phyloP scores from a whole-genome alignment of 768 basidiomycete species.

The Russula brevipes region DNA sequence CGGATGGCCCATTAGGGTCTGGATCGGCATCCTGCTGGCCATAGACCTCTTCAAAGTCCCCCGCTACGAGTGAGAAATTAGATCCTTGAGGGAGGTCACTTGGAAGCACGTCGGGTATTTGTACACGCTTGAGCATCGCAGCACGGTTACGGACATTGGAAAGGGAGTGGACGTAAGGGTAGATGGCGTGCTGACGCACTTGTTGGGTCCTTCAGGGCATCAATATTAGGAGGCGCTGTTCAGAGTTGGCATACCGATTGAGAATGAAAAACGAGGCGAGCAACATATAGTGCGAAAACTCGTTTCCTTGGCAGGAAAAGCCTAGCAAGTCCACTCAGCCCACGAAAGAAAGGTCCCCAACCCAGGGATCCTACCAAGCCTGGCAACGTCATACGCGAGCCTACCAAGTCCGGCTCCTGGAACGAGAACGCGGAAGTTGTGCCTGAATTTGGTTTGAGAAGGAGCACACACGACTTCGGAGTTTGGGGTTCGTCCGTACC shows the following conservation, averaged over 20 bases:
- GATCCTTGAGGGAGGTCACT: conserved; percentile 58
- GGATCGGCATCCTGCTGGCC: conserved; percentile 43
- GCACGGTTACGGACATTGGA: conserved; percentile 64
- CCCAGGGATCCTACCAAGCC: conserved; percentile 49
- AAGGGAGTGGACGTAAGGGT: conserved; percentile 90
- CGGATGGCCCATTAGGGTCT: conserved; percentile 56
- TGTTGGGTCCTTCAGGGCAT: conserved; percentile 47
- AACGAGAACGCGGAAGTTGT: conserved; percentile 67
- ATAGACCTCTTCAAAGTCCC: conserved; percentile 93
- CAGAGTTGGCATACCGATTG: conserved; percentile 56
- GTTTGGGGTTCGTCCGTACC: conserved; percentile 34
- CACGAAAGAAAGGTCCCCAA: not conserved
- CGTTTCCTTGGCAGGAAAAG: conserved; percentile 89
- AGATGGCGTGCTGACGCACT: conserved; percentile 66
- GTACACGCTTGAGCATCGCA: conserved; percentile 60
- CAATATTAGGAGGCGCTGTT: not conserved
- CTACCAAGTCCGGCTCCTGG: conserved; percentile 89
- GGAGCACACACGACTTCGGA: not conserved
- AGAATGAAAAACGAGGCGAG: conserved; percentile 83
- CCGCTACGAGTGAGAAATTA: conserved; percentile 82
- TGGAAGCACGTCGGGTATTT: conserved; percentile 81
- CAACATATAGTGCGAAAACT: conserved; percentile 95
- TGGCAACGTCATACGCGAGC: conserved; percentile 83
- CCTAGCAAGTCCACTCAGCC: conserved; percentile 40
- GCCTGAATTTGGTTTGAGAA: conserved; percentile 33